A percentile compares a stretch with the other conserved stretches of the same genome.
Conservation (phyloP, 139 green algal genomes). For the Penium margaritaceum region DNA sequence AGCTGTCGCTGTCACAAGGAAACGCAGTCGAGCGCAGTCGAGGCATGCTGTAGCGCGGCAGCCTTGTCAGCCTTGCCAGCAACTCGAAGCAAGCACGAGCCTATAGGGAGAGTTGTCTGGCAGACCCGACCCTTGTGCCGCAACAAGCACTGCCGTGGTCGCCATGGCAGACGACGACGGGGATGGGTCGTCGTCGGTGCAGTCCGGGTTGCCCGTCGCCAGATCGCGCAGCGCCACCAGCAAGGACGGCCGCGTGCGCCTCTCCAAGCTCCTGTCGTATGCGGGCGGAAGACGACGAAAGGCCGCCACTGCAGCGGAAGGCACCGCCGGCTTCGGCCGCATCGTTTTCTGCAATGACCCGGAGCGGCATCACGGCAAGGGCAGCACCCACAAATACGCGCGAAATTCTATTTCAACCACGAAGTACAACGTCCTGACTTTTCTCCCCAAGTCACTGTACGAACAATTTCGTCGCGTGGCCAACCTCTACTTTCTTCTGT, state of each 20-base stretch:
- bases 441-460: constrained; percentile 68
- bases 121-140: too few relatives aligned
- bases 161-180: too few relatives aligned
- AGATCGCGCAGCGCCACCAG: too few relatives aligned
- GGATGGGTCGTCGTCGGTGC: too few relatives aligned
- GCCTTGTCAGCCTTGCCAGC: too few relatives aligned
- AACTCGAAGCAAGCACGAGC: too few relatives aligned
- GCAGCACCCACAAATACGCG: neutral
- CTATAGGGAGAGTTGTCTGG: too few relatives aligned
- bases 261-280: constrained; percentile 2
- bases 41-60: too few relatives aligned
- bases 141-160: too few relatives aligned
- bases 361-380: neutral
- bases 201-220: too few relatives aligned
- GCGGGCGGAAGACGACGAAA: neutral
- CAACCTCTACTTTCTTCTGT: constrained; percentile 75
- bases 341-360: constrained; percentile 38
- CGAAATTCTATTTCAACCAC: constrained; percentile 61
- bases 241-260: constrained; percentile 7
- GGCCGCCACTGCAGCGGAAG: neutral
- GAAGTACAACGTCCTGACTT: constrained; percentile 74
- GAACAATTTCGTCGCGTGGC: constrained; percentile 71
- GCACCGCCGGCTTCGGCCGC: constrained; percentile 9
- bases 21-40: too few relatives aligned
- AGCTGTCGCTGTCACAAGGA: too few relatives aligned